These are phyloP conservation scores for Elongisporangium undulatum DNA, from an alignment of 352 stramenopile species.

Conservation along the genomic window DNA sequence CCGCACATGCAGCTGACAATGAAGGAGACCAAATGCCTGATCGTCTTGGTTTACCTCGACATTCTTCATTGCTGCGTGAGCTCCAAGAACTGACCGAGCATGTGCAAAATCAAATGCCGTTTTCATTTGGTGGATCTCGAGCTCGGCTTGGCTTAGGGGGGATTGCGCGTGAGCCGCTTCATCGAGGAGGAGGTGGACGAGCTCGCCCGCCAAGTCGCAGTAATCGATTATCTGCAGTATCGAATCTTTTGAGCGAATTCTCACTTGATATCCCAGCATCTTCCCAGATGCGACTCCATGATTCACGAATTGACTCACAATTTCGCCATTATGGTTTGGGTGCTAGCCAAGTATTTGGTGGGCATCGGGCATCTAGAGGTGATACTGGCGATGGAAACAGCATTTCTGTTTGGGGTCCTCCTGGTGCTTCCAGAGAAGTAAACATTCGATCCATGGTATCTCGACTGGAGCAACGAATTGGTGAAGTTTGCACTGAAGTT, in stretches of 20 bases:
- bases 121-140: conserved; percentile 12
- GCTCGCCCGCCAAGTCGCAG: conserved; percentile 48
- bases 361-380: conserved; percentile 31
- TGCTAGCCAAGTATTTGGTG: conserved; percentile 76
- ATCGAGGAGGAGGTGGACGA: conserved; percentile 36
- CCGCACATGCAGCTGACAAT: conserved; percentile 5
- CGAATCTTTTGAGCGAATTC: conserved; percentile 79
- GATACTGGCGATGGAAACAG: conserved; percentile 19
- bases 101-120: conserved; percentile 61
- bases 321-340: conserved; percentile 74
- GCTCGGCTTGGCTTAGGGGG: conserved; percentile 22
- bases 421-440: conserved; percentile 24
- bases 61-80: conserved; percentile 70
- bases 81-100: conserved; percentile 73
- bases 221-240: conserved; percentile 64
- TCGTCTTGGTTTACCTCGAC: conserved; percentile 46
- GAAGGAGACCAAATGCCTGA: conserved; percentile 24
- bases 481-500: conserved; percentile 30
- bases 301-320: conserved; percentile 28
- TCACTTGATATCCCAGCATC: conserved; percentile 69
- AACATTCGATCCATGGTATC: conserved; percentile 70
- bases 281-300: neutral
- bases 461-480: conserved; percentile 73
- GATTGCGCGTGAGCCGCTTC: conserved; percentile 33
- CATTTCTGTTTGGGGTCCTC: conserved; percentile 30